Conservation (phyloP, 345 rosid genomes). For the Eucalyptus polyanthemos region DNA sequence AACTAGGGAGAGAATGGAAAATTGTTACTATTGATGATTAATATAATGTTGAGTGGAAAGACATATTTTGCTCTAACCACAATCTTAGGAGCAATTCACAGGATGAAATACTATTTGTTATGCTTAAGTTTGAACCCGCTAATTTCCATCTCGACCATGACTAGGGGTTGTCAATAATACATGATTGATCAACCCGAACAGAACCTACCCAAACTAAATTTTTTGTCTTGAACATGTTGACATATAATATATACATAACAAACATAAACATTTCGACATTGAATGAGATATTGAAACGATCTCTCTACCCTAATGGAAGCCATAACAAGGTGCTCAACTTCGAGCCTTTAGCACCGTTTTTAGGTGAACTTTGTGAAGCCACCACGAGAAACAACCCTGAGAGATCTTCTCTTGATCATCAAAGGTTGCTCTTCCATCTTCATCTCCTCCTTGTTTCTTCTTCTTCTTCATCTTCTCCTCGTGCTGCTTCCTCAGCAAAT, state of each 20-base stretch:
- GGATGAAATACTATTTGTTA: background rate
- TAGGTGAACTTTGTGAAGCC: background rate
- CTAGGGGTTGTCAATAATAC: background rate
- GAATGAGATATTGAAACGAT: background rate
- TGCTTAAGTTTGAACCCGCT: background rate
- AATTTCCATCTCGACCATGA: background rate
- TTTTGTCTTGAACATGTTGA: background rate
- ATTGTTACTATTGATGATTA: background rate
- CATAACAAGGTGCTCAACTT: background rate
- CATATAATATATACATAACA: background rate
- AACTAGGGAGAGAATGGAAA: background rate
- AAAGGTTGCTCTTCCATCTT: background rate
- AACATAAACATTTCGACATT: background rate
- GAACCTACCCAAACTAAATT: fast-evolving
- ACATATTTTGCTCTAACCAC: background rate
- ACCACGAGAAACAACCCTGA: background rate
- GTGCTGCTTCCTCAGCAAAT: background rate
- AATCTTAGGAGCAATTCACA: background rate
- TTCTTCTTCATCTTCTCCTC: background rate
- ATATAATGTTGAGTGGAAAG: background rate
- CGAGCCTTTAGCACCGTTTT: background rate
- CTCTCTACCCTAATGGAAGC: background rate
- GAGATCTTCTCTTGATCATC: background rate
- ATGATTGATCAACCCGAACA: background rate
- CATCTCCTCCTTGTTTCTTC: background rate